Evolutionary conservation across 163 green algal species (phyloP), one percentile per base, ranked within the genome.

Genomic region (Prototheca wickerhamii): DNA sequence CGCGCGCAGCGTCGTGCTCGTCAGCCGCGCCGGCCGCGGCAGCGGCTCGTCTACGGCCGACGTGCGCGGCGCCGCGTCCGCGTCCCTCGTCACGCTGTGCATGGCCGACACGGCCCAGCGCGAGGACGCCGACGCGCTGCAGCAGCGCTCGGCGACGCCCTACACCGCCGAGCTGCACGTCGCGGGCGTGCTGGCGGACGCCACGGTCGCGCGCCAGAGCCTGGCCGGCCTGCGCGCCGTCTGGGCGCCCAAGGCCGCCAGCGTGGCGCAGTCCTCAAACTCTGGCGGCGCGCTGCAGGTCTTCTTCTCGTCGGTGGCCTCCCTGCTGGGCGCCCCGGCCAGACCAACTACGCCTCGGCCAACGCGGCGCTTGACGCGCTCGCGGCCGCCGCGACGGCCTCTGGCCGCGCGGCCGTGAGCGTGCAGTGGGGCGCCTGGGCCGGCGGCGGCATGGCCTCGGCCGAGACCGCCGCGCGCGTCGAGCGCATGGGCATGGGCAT

Each of bases 371-470:
- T 96, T 28, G 88, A 95, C 33, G 60, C n/a, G 21, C 21, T 68
- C 23, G 70, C 70, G 5, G 26, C 35, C 2, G 32, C 52, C 67
- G 29, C 26, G 44, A 72, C 64, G n/a, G 66, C 82, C 18, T 82
- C 58, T 10, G 72, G 72, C 29, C 28, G 86, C 30, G 61, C 72
- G 0, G 63, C 56, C 1, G 37, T 71, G 25, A 88, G 78, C 49
- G 64, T 95, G 44, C 87, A 95, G 84, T 95, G 84, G 82, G 88
- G 88, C 40, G 81, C 88, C 6, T 94, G 87, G 88, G 71, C 74
- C 7, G 80, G 81, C 23, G 80, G 49, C 26, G 87, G 87, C 70
- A 95, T 95, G 87, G 87, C 87, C 6, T 60, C 70, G 15, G 35
- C 83, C 34, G 75, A 82, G 3, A 75, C 76, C 4, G 72, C 72